These are phyloP conservation scores for Nothophytophthora sp. DNA, from an alignment of 352 stramenopile species.

Conservation along the genomic window DNA sequence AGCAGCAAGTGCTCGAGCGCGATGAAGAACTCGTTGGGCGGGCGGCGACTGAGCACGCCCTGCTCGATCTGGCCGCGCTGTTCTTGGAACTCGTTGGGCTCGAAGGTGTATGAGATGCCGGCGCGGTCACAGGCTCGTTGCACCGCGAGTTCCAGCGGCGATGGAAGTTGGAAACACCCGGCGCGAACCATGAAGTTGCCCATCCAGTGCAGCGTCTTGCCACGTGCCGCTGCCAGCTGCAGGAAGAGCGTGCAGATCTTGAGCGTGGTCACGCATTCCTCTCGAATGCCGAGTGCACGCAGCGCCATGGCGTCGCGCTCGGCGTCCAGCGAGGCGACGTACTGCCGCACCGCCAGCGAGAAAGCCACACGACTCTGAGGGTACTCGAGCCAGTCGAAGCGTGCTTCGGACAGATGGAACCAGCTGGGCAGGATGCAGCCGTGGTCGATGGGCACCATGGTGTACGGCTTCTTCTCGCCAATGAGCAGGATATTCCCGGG, in stretches of 20 bases:
- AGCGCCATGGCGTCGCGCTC: constrained; percentile 52
- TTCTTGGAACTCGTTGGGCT: constrained; percentile 58
- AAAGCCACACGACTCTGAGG: constrained; percentile 68
- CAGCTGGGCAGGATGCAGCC: constrained; percentile 80
- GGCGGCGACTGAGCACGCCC: constrained; percentile 68
- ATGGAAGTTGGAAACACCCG: constrained; percentile 72
- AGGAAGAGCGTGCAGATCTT: constrained; percentile 80
- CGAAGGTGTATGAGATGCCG: constrained; percentile 57
- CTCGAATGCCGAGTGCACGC: constrained; percentile 57
- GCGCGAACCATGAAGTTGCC: constrained; percentile 66
- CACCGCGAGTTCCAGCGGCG: constrained; percentile 49
- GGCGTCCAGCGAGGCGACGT: constrained; percentile 56
- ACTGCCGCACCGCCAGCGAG: constrained; percentile 38
- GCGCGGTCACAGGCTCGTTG: constrained; percentile 41
- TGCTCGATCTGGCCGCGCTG: constrained; percentile 51
- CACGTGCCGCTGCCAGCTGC: constrained; percentile 47
- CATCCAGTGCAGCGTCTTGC: constrained; percentile 67
- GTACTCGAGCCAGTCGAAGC: constrained; percentile 85
- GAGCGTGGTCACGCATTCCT: constrained; percentile 73
- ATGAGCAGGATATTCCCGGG: constrained; percentile 82
- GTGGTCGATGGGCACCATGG: constrained; percentile 79
- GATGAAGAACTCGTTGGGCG: constrained; percentile 60
- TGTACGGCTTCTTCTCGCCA: constrained; percentile 74
- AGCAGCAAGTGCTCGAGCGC: constrained; percentile 42
- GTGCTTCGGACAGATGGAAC: constrained; percentile 77